phyloP scores from a whole-genome alignment of 352 stramenopile species.

The Phytophthora quininea region DNA sequence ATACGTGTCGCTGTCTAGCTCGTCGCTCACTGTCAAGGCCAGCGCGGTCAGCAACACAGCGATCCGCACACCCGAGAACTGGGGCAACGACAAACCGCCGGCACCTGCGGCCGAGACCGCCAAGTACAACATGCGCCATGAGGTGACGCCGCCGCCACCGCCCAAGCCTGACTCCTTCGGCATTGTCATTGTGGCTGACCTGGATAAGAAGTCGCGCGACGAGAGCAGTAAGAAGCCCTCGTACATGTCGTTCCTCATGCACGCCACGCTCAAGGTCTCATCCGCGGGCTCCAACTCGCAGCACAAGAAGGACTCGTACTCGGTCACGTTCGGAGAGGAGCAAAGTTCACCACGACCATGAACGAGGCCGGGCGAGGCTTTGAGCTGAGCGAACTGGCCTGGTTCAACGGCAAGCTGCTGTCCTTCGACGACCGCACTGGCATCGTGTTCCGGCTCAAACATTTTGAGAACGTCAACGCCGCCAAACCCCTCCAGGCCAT shows the following conservation, averaged over 20 bases:
- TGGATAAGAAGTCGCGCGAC: constrained; percentile 94
- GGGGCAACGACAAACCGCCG: constrained; percentile 24
- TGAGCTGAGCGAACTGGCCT: constrained; percentile 94
- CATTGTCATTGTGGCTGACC: constrained; percentile 95
- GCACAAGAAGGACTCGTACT: constrained; percentile 55
- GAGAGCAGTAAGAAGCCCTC: constrained; percentile 87
- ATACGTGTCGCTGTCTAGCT: constrained; percentile 68
- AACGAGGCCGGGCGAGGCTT: constrained; percentile 97
- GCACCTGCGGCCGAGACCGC: constrained; percentile 12
- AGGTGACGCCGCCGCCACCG: constrained; percentile 31
- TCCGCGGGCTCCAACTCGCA: constrained; percentile 35
- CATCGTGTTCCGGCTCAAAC: constrained; percentile 97
- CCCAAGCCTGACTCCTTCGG: constrained; percentile 71
- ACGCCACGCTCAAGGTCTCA: constrained; percentile 86
- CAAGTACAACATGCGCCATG: constrained; percentile 39
- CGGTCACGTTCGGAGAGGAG: constrained; percentile 70
- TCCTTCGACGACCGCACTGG: constrained; percentile 98
- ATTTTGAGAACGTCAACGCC: constrained; percentile 62
- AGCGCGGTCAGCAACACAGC: constrained; percentile 15
- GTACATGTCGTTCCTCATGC: constrained; percentile 92
- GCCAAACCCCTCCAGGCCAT: constrained; percentile 85
- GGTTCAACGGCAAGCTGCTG: constrained; percentile 90
- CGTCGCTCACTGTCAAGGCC: constrained; percentile 30
- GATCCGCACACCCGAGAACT: constrained; percentile 37
- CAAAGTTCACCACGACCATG: constrained; percentile 79